Evolutionary conservation across 192 early-diverging fungal species (phyloP).

Genomic region (Entophlyctis luteolus): DNA sequence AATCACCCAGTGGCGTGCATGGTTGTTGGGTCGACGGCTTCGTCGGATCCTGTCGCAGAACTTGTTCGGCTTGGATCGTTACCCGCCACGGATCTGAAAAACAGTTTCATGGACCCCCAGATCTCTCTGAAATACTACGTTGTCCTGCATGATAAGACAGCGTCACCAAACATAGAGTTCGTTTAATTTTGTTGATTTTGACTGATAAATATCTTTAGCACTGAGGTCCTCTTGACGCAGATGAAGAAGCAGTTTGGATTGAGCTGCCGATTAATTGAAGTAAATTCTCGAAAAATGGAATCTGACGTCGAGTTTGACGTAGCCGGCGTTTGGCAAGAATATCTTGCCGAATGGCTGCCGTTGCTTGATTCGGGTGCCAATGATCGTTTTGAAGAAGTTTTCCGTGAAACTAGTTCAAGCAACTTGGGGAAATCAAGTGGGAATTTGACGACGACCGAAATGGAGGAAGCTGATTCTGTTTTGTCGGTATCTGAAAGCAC

Average conservation of each 20-base stretch:
- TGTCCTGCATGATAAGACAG: constrained; percentile 76
- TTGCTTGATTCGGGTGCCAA: constrained; percentile 17
- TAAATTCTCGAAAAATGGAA: constrained; percentile 49
- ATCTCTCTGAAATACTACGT: constrained; percentile 74
- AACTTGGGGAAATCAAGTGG: background rate
- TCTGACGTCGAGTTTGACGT: constrained; percentile 11
- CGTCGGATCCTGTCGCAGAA: constrained; percentile 71
- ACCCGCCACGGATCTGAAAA: constrained; percentile 12
- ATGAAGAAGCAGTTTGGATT: constrained; percentile 67
- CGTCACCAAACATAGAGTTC: constrained; percentile 29
- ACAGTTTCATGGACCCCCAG: constrained; percentile 73
- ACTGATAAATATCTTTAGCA: constrained; percentile 39
- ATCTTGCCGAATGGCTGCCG: constrained; percentile 38
- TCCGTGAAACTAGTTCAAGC: background rate
- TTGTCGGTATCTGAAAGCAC: background rate
- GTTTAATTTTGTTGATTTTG: background rate
- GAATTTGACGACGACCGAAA: background rate
- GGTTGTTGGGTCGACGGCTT: constrained; percentile 54
- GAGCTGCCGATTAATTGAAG: constrained; percentile 53
- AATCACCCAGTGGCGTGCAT: constrained; percentile 87
- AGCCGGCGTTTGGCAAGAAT: constrained; percentile 45
- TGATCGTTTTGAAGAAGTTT: background rate
- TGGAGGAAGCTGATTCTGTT: constrained; percentile 1
- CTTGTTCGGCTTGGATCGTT: constrained; percentile 55
- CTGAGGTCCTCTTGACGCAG: constrained; percentile 54